Conservation (phyloP, 345 rosid genomes). For the Viola odorata region DNA sequence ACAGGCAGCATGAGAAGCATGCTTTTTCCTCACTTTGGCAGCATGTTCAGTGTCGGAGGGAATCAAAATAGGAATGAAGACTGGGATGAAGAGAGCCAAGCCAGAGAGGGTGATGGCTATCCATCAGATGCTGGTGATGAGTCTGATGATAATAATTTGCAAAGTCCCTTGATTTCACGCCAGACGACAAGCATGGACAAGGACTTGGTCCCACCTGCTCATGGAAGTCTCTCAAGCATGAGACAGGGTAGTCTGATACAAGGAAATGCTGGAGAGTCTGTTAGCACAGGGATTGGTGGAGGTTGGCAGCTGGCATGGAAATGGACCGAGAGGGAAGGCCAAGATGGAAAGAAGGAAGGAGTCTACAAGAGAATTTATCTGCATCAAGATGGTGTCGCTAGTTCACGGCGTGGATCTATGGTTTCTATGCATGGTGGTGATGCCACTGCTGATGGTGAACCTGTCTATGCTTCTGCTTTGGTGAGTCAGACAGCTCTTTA, state of each 20-base stretch:
- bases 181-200: conserved; percentile 75
- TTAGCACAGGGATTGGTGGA: conserved; percentile 72
- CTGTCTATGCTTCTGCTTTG: conserved; percentile 79
- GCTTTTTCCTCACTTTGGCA: conserved; percentile 87
- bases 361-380: conserved; percentile 79
- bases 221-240: conserved; percentile 48
- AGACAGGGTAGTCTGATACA: conserved; percentile 58
- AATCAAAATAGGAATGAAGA: conserved; percentile 63
- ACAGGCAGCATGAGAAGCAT: conserved; percentile 86
- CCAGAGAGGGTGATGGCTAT: conserved; percentile 64
- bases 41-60: conserved; percentile 95
- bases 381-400: conserved; percentile 64
- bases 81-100: conserved; percentile 79
- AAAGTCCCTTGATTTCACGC: conserved; percentile 85
- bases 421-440: conserved; percentile 59
- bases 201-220: conserved; percentile 44
- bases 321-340: conserved; percentile 74
- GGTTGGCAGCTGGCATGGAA: conserved; percentile 99
- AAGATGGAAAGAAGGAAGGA: conserved; percentile 69
- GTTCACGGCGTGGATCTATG: conserved; percentile 63
- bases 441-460: conserved; percentile 44
- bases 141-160: conserved; percentile 73
- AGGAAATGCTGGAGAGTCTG: conserved; percentile 49
- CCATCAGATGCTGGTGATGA: conserved; percentile 57
- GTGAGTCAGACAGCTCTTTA: conserved; percentile 88